These are phyloP conservation scores for Epichloe gansuensis DNA, from an alignment of 2,329 filamentous ascomycete genomes.

Conservation along the genomic window DNA sequence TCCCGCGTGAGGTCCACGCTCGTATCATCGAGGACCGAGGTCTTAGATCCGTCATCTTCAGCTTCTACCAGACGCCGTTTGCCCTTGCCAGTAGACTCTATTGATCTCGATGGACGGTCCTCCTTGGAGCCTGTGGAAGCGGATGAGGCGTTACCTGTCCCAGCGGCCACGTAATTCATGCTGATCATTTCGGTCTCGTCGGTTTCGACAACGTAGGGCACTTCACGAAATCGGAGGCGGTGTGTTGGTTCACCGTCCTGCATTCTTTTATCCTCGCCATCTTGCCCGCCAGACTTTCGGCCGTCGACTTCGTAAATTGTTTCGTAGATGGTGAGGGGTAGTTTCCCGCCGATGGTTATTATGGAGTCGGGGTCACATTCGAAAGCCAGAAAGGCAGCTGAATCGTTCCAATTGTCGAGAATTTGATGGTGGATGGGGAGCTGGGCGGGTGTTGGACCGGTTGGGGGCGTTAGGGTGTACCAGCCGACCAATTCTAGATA, in stretches of 20 bases:
- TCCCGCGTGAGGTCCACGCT: constrained; percentile 36
- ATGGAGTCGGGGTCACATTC: constrained; percentile 51
- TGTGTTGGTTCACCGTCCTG: constrained; percentile 47
- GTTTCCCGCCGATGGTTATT: constrained; percentile 56
- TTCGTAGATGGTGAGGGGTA: constrained; percentile 88
- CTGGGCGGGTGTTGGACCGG: constrained; percentile 56
- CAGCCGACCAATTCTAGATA: constrained; percentile 80
- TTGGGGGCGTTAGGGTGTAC: constrained; percentile 66
- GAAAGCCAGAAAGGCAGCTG: constrained; percentile 76
- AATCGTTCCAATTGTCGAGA: constrained; percentile 65
- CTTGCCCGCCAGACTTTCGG: constrained; percentile 24
- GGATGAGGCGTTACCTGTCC: constrained; percentile 54
- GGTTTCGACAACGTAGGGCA: constrained; percentile 82
- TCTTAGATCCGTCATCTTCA: constrained; percentile 14
- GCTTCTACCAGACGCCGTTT: constrained; percentile 31
- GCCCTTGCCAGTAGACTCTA: constrained; percentile 37
- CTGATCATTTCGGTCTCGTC: constrained; percentile 97
- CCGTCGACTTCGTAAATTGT: constrained; percentile 64
- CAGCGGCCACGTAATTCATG: constrained; percentile 82
- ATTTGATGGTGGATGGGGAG: constrained; percentile 70
- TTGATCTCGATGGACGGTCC: constrained; percentile 27
- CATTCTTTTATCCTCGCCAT: constrained; percentile 57
- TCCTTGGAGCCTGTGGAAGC: constrained; percentile 32
- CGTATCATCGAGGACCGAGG: constrained; percentile 24
- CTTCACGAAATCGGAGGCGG: constrained; percentile 64